Conservation (phyloP, 208 protist species). For the Crithidia fasciculata region DNA sequence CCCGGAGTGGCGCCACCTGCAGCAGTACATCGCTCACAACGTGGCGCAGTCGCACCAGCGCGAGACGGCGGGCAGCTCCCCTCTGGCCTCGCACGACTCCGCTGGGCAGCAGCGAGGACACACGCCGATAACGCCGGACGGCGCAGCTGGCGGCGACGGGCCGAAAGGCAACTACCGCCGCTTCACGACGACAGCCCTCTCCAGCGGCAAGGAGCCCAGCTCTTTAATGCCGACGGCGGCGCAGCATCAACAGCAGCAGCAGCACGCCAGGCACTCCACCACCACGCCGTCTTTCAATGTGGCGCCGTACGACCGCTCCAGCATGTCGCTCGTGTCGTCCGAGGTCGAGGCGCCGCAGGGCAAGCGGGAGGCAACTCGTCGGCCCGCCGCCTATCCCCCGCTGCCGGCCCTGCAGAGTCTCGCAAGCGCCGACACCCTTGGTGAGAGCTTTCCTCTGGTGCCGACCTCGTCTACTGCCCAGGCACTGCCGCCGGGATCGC, state of each 20-base stretch:
- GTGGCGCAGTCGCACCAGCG: slow-evolving; percentile 3
- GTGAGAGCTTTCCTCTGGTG: neutral
- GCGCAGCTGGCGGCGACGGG: neutral
- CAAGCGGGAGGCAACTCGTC: neutral
- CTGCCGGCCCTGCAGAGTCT: neutral
- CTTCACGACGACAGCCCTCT: neutral
- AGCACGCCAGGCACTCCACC: no score
- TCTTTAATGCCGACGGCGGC: no score
- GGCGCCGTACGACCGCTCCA: no score
- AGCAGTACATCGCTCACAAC: slow-evolving; percentile 26
- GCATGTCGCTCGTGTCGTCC: no score
- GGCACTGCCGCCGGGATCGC: neutral
- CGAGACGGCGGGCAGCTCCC: neutral
- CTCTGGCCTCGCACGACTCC: neutral
- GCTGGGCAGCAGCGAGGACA: neutral
- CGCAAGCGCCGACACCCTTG: neutral
- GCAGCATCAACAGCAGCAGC: no score
- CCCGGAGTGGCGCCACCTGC: slow-evolving; percentile 33
- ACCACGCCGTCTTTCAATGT: no score
- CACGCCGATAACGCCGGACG: neutral
- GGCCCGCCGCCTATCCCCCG: neutral
- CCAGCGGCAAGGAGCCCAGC: no score
- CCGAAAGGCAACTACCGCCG: neutral
- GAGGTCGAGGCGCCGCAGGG: neutral
- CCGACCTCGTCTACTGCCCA: neutral